Percentiles rank a stretch among this genome's conserved stretches.
phyloP scores from a whole-genome alignment of 164 flowering plant species.

The Magnolia sinica region DNA sequence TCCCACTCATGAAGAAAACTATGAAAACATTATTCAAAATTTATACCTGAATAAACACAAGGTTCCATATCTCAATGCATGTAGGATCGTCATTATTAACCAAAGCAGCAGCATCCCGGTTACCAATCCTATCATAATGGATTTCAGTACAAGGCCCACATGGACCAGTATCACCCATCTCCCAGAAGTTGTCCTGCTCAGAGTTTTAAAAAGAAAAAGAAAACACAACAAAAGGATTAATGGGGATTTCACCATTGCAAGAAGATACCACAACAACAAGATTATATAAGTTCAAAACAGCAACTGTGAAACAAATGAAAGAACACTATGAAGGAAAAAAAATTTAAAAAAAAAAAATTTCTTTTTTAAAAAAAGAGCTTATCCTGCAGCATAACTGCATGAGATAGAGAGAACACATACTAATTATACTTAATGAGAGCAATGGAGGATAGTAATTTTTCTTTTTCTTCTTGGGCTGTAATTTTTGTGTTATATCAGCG shows the following conservation, averaged over 20 bases:
- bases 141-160: conserved; percentile 99
- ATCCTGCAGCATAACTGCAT: neutral
- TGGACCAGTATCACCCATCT: conserved; percentile 99
- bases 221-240: neutral
- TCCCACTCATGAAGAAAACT: neutral
- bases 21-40: neutral
- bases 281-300: no score
- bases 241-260: no score
- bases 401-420: neutral
- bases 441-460: no score
- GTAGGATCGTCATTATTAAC: conserved; percentile 98
- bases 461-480: no score
- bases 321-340: neutral
- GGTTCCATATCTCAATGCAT: conserved; percentile 97
- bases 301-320: neutral
- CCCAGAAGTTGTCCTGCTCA: conserved; percentile 94
- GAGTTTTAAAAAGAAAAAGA: neutral
- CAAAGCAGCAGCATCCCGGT: conserved; percentile 74
- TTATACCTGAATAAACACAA: conserved; percentile 92
- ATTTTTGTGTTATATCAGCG: no score
- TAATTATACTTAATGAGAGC: no score
- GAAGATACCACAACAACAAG: neutral
- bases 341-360: no score
- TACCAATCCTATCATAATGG: conserved; percentile 90
- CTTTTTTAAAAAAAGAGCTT: no score